Percentiles rank a stretch among this genome's conserved stretches.
Conservation (phyloP, 148 eudicot genomes). For the Camellia granthamiana region DNA sequence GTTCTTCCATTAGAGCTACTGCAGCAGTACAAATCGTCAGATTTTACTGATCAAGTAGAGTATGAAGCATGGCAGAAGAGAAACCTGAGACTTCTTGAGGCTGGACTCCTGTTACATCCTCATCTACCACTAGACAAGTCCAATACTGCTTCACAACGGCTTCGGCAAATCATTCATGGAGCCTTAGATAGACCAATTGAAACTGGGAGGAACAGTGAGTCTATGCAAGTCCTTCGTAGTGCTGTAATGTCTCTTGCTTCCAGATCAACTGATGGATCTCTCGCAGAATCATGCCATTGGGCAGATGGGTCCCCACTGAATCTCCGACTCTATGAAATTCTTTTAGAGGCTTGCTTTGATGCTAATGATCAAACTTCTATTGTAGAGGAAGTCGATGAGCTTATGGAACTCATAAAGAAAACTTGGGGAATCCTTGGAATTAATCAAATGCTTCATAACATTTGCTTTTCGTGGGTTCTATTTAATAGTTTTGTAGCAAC, state of each 20-base stretch:
- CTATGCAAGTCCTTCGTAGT: conserved; percentile 87
- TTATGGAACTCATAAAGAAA: conserved; percentile 90
- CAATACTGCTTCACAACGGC: conserved; percentile 66
- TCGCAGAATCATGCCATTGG: conserved; percentile 82
- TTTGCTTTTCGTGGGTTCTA: conserved; percentile 88
- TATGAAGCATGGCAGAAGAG: conserved; percentile 88
- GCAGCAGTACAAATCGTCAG: conserved; percentile 87
- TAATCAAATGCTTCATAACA: conserved; percentile 86
- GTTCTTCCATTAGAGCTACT: conserved; percentile 89
- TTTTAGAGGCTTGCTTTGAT: conserved; percentile 88
- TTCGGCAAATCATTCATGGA: conserved; percentile 66
- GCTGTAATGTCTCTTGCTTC: conserved; percentile 78
- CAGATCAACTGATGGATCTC: conserved; percentile 69
- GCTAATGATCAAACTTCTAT: conserved; percentile 65
- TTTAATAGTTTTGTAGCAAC: conserved; percentile 87
- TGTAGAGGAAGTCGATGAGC: conserved; percentile 87
- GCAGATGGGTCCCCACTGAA: conserved; percentile 91
- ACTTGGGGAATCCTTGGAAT: conserved; percentile 91
- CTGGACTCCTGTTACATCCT: conserved; percentile 88
- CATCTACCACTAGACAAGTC: conserved; percentile 68
- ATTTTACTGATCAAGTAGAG: conserved; percentile 78
- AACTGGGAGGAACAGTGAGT: conserved; percentile 84
- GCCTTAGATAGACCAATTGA: conserved; percentile 85
- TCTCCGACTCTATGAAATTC: conserved; percentile 78
- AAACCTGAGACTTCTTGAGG: conserved; percentile 79